A percentile compares a stretch with the other conserved stretches of the same genome.
Conservation (phyloP, 1,284 basidiomycete species). For the Taiwanofungus camphoratus region DNA sequence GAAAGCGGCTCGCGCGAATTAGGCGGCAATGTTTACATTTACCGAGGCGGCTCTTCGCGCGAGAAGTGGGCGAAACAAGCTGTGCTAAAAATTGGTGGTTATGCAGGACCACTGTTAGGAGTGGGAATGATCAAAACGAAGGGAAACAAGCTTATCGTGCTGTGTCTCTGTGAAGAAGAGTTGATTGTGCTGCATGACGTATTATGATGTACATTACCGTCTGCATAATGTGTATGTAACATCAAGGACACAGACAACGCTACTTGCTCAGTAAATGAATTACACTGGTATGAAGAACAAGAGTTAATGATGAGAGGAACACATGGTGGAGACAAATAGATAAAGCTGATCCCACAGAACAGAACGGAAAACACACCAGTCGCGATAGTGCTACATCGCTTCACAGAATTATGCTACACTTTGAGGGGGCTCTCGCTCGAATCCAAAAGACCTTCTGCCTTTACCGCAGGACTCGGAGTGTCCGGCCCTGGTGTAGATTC, state of each 20-base stretch:
- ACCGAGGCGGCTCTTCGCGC: conserved; percentile 47
- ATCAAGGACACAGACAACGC: not conserved
- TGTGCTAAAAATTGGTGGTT: conserved; percentile 67
- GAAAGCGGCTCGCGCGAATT: conserved; percentile 64
- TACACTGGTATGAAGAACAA: conserved; percentile 9
- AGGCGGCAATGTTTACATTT: conserved; percentile 81
- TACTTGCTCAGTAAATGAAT: not conserved
- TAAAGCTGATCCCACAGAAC: conserved; percentile 7
- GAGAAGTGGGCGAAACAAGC: conserved; percentile 70
- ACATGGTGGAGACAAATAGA: conserved; percentile 4
- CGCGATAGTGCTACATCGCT: conserved; percentile 2
- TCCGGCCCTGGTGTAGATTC: conserved; percentile 54
- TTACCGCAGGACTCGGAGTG: conserved; percentile 47
- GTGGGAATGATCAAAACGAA: conserved; percentile 46
- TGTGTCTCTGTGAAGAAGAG: conserved; percentile 77
- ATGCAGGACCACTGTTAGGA: conserved; percentile 74
- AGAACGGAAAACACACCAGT: conserved; percentile 18
- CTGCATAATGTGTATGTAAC: conserved; percentile 2
- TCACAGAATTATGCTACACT: conserved; percentile 25
- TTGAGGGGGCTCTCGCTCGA: conserved; percentile 66
- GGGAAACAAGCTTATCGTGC: conserved; percentile 37
- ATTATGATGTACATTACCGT: conserved; percentile 21
- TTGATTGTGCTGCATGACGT: conserved; percentile 58
- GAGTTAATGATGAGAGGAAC: not conserved
- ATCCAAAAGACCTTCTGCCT: conserved; percentile 71